Conservation (phyloP, 345 rosid genomes). For the Zanthoxylum bungeanum region DNA sequence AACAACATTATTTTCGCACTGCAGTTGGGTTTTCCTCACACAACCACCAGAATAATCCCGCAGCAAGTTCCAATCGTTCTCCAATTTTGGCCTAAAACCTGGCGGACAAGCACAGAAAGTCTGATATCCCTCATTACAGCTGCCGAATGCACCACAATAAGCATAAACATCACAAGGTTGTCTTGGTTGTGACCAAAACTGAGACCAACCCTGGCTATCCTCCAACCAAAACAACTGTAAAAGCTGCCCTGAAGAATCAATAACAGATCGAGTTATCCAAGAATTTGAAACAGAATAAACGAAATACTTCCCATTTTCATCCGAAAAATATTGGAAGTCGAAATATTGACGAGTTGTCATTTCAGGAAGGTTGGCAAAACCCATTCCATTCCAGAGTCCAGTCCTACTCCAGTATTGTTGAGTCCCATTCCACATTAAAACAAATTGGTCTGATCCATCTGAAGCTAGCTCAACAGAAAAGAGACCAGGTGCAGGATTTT, state of each 20-base stretch:
- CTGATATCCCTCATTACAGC: background rate
- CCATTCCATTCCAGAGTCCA: conserved; percentile 41
- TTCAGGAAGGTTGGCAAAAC: conserved; percentile 11
- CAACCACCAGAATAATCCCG: conserved; percentile 21
- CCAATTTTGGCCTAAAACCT: conserved; percentile 25
- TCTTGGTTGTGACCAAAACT: conserved; percentile 12
- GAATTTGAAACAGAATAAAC: background rate
- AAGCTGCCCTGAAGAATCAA: background rate
- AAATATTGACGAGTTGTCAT: too few relatives aligned
- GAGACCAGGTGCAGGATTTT: conserved; percentile 65
- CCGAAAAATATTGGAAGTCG: background rate
- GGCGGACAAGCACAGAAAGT: conserved; percentile 20
- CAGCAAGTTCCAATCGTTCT: conserved; percentile 14
- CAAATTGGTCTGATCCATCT: conserved; percentile 32
- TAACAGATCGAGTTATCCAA: background rate
- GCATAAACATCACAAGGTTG: too few relatives aligned
- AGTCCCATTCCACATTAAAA: conserved; percentile 47
- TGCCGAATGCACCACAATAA: too few relatives aligned
- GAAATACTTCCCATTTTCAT: conserved; percentile 23
- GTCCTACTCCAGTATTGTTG: conserved; percentile 46
- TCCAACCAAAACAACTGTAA: conserved; percentile 6
- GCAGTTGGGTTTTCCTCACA: background rate
- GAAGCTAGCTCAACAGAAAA: conserved; percentile 58
- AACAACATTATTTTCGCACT: too few relatives aligned
- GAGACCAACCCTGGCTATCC: background rate